Evolutionary conservation across 306 rosid genomes (phyloP), one percentile per base, ranked within the genome.

Genomic region (Begonia loranthoides): DNA sequence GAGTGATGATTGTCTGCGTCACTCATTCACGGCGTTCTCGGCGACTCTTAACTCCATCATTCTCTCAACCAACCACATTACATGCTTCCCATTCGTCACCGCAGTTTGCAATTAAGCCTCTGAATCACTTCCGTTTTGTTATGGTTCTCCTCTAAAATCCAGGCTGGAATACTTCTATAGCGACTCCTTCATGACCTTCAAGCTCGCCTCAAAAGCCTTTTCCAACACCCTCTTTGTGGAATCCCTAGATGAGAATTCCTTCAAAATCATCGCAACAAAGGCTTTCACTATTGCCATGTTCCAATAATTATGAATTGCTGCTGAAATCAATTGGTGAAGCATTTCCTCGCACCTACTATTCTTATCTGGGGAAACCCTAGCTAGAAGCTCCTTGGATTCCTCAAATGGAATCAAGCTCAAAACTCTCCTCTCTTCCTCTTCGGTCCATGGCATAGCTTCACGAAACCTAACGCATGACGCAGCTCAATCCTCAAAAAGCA

Each of bases 21-120:
- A 89, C 43, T 76, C 90, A 51, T 54, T 72, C 6, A 82, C 95
- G 0, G 97, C 93, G 0, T 61, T 34, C 54, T 76, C 90, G 0
- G 97, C 97, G 36, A 89, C 97, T 64, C 66, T 76, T 48, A 89
- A 74, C 80, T 89, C 97, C 39, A 85, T 79, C 97, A 89, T 89
- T 63, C 97, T 79, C 75, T 89, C 97, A 41, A 89, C 79, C 44
- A 89, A 57, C 95, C 95, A 89, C 60, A 74, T 46, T 43, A 89
- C 57, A 59, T 89, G 90, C 71, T 53, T 84, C 50, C 87, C 94
- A 56, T 73, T 77, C 1, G 87, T 85, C 52, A 76, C 51, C 8
- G 97, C 97, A 49, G 79, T 85, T 33, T 89, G 97, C 64, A 70
- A 70, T 89, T 89, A 57, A 79, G 54, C 69, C 81, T 82, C 77